Percentiles rank a stretch among this genome's conserved stretches.
Evolutionary conservation across 805 yeast species (phyloP).

Genomic region (Barnettozyma sucrosica): DNA sequence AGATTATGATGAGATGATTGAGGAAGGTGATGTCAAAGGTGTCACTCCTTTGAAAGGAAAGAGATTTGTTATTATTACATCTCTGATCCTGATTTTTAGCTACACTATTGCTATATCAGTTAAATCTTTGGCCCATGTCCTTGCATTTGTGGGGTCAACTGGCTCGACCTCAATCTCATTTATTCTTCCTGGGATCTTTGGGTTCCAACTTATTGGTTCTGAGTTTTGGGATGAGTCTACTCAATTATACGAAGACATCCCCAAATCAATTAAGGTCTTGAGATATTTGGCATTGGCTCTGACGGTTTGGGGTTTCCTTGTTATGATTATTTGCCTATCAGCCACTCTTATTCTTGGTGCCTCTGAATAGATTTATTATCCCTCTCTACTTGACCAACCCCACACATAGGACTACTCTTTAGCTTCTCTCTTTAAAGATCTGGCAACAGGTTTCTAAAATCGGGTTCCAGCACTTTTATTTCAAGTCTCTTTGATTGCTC

Average conservation of each 20-base stretch:
- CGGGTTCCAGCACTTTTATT: no score
- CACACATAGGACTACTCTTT: neutral
- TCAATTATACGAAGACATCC: conserved; percentile 26
- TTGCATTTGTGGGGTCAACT: conserved; percentile 88
- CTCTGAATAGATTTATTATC: conserved; percentile 12
- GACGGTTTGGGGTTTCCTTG: conserved; percentile 43
- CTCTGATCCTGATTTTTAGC: conserved; percentile 45
- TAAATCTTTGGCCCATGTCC: conserved; percentile 69
- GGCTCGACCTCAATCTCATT: conserved; percentile 91
- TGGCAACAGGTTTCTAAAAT: no score
- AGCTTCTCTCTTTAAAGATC: neutral
- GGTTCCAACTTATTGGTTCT: conserved; percentile 63
- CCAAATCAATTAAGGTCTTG: conserved; percentile 23
- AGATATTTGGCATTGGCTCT: conserved; percentile 35
- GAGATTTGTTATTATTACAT: conserved; percentile 47
- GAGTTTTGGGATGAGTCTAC: conserved; percentile 28
- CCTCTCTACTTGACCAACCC: neutral
- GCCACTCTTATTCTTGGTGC: conserved; percentile 30
- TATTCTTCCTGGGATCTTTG: conserved; percentile 84
- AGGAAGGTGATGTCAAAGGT: conserved; percentile 25
- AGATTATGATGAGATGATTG: conserved; percentile 26
- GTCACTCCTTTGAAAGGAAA: conserved; percentile 26
- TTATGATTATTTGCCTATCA: conserved; percentile 46
- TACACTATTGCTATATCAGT: conserved; percentile 63
- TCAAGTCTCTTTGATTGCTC: no score